Conservation (phyloP, 208 protist genomes). For the Angomonas deanei region DNA sequence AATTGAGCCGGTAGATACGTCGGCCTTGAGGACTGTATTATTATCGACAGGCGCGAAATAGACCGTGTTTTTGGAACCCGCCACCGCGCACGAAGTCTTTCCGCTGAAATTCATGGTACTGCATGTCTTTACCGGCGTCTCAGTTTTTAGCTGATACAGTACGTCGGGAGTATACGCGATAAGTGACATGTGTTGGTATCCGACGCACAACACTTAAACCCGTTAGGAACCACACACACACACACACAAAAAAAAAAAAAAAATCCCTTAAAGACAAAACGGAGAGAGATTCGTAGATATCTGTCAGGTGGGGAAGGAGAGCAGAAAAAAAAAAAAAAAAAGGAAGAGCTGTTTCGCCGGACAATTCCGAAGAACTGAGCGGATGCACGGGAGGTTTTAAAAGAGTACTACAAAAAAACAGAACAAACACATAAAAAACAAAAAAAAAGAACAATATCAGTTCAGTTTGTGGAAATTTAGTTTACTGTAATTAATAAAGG, state of each 20-base stretch:
- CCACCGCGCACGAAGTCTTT: not conserved
- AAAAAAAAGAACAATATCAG: constrained; percentile 6
- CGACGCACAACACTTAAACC: not conserved
- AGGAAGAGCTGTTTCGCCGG: not conserved
- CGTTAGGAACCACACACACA: too few species aligned
- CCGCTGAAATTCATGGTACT: not conserved
- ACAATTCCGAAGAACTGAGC: not conserved
- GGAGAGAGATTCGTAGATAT: not conserved
- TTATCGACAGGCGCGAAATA: not conserved
- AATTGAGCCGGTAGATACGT: not conserved
- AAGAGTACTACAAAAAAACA: not conserved
- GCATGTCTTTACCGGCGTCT: not conserved
- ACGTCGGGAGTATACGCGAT: not conserved
- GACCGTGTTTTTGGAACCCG: not conserved
- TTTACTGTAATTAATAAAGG: constrained; percentile 8
- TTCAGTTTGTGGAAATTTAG: not conserved
- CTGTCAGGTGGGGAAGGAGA: not conserved
- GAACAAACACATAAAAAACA: not conserved
- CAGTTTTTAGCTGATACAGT: not conserved
- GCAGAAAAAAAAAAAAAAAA: constrained; percentile 4
- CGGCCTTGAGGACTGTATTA: constrained; percentile 9
- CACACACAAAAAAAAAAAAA: constrained; percentile 10
- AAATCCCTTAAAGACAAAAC: not conserved
- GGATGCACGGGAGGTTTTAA: not conserved
- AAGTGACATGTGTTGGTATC: not conserved